Evolutionary conservation across 1,284 basidiomycete genomes (phyloP).

Genomic region (Cyathus olla): DNA sequence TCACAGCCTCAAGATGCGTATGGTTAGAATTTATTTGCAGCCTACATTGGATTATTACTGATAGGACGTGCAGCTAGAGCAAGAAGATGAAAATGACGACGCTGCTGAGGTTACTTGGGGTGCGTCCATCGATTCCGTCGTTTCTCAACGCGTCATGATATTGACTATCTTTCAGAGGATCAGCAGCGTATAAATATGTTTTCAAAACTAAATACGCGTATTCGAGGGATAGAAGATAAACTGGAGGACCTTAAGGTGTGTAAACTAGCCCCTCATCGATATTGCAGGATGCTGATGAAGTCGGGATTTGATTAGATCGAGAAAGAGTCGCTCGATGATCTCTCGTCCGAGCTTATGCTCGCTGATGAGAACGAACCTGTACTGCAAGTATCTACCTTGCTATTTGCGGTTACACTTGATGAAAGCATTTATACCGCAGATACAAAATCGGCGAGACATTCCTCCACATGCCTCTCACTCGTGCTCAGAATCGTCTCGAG

Average conservation of each 20-base stretch:
- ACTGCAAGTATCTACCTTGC: conserved; percentile 60
- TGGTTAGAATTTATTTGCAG: too few relatives aligned
- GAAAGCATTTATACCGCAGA: conserved; percentile 47
- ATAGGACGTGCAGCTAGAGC: conserved; percentile 79
- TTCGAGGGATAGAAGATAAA: conserved; percentile 80
- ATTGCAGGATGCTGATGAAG: conserved; percentile 1
- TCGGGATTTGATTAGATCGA: conserved; percentile 70
- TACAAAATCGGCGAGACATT: conserved; percentile 95
- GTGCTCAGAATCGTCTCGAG: conserved; percentile 83
- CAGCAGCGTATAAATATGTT: conserved; percentile 95
- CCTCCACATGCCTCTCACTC: conserved; percentile 78
- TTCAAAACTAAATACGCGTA: conserved; percentile 89
- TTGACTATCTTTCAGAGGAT: conserved; percentile 72
- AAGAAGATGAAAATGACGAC: conserved; percentile 86
- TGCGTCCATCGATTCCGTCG: conserved; percentile 45
- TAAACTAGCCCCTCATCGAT: neutral
- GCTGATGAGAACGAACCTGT: conserved; percentile 87
- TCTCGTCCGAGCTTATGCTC: conserved; percentile 89
- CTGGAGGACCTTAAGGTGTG: conserved; percentile 79
- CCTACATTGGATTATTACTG: too few relatives aligned
- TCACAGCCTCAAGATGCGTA: too few relatives aligned
- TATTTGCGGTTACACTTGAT: conserved; percentile 2
- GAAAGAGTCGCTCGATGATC: conserved; percentile 93
- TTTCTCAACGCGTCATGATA: conserved; percentile 4
- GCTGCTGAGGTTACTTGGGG: conserved; percentile 94